These are phyloP conservation scores for Vigna radiata DNA, from an alignment of 306 rosid species.

Conservation along the genomic window DNA sequence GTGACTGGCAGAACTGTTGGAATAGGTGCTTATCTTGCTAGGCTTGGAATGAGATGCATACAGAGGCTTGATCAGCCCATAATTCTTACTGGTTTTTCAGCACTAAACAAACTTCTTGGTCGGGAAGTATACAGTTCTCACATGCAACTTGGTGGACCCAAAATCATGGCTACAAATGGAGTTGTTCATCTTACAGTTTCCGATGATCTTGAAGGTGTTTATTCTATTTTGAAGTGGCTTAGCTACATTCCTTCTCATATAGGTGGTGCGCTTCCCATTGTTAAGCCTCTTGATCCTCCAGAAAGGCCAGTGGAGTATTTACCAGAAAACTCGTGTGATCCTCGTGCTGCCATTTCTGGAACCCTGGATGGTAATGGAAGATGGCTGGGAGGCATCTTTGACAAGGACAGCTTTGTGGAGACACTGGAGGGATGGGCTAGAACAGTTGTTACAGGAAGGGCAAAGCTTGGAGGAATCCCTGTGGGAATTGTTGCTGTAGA, in stretches of 20 bases:
- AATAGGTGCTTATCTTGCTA: conserved; percentile 98
- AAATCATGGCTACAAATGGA: conserved; percentile 98
- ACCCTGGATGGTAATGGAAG: conserved; percentile 64
- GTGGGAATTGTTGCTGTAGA: conserved; percentile 95
- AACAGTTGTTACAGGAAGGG: conserved; percentile 97
- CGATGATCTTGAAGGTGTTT: conserved; percentile 94
- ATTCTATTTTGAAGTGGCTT: conserved; percentile 95
- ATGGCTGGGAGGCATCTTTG: conserved; percentile 97
- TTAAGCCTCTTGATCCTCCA: conserved; percentile 84
- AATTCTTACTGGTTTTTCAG: conserved; percentile 95
- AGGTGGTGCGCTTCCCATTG: conserved; percentile 89
- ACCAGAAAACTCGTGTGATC: conserved; percentile 95
- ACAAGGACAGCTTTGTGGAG: conserved; percentile 96
- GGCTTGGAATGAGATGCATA: conserved; percentile 99
- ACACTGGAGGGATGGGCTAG: conserved; percentile 99
- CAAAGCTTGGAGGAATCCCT: conserved; percentile 99
- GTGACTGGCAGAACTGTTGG: conserved; percentile 99
- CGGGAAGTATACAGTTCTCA: conserved; percentile 99
- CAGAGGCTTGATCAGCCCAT: conserved; percentile 99
- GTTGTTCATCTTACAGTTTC: conserved; percentile 97
- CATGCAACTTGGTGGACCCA: conserved; percentile 99
- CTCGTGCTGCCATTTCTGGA: conserved; percentile 93
- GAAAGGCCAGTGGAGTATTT: conserved; percentile 83
- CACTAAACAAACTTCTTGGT: conserved; percentile 96
- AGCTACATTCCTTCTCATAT: conserved; percentile 86